phyloP scores from a whole-genome alignment of 192 early-diverging fungal genomes.

The Piromyces finnis region DNA sequence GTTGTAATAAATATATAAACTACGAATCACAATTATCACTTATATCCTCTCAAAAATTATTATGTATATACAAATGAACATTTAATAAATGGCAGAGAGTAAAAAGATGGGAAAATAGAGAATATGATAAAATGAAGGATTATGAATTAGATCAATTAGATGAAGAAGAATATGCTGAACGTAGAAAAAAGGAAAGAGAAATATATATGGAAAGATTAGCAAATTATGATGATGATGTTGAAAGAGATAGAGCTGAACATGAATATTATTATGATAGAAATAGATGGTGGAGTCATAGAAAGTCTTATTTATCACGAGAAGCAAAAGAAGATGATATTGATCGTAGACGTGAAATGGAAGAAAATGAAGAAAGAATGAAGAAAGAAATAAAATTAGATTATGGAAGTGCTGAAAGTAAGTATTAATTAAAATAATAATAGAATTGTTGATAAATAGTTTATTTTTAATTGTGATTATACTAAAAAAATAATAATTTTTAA shows the following conservation, averaged over 20 bases:
- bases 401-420: conserved; percentile 32
- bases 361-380: not conserved
- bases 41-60: no score
- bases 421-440: no score
- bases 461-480: no score
- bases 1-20: no score
- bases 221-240: conserved; percentile 58
- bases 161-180: conserved; percentile 17
- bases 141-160: conserved; percentile 24
- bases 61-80: no score
- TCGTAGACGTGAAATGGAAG: conserved; percentile 9
- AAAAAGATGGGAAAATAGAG: conserved; percentile 39
- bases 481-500: no score
- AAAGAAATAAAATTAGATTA: conserved; percentile 13
- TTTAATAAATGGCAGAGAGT: no score
- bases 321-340: conserved; percentile 50
- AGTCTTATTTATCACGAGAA: conserved; percentile 39
- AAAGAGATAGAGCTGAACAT: conserved; percentile 32
- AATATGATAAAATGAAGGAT: conserved; percentile 17
- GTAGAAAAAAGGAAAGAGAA: conserved; percentile 13
- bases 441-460: no score
- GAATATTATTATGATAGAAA: conserved; percentile 67
- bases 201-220: conserved; percentile 22
- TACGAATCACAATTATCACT: no score
- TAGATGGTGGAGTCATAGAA: conserved; percentile 55